Conservation (phyloP, 1,284 basidiomycete species). For the Porphyrellus sp. region DNA sequence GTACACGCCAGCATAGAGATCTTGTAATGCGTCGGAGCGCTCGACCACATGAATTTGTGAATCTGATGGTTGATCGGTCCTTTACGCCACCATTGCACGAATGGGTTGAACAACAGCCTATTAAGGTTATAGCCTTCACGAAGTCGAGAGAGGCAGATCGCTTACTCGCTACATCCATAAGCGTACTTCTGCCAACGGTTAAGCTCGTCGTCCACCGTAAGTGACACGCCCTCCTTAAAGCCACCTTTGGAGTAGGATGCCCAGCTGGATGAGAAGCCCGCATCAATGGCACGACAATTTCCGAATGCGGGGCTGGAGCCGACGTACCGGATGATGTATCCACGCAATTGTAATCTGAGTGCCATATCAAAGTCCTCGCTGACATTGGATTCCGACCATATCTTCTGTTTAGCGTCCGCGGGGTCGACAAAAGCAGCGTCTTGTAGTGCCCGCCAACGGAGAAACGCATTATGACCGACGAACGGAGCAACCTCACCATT, state of each 20-base stretch:
- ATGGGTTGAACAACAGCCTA: constrained; percentile 76
- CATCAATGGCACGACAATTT: neutral
- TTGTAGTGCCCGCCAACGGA: constrained; percentile 82
- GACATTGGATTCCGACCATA: constrained; percentile 84
- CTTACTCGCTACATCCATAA: constrained; percentile 48
- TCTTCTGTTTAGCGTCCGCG: constrained; percentile 56
- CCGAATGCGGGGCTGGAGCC: constrained; percentile 1
- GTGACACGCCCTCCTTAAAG: constrained; percentile 86
- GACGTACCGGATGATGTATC: constrained; percentile 19
- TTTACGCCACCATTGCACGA: constrained; percentile 65
- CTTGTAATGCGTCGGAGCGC: constrained; percentile 80
- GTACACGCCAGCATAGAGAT: constrained; percentile 71
- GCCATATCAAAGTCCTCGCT: constrained; percentile 90
- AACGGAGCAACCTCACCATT: constrained; percentile 85
- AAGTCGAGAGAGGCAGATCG: neutral
- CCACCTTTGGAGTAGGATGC: constrained; percentile 77
- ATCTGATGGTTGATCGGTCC: constrained; percentile 80
- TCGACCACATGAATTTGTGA: constrained; percentile 73
- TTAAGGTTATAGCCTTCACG: constrained; percentile 36
- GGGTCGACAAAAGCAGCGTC: constrained; percentile 71
- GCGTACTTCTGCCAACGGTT: constrained; percentile 88
- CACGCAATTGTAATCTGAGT: constrained; percentile 50
- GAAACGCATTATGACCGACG: constrained; percentile 86
- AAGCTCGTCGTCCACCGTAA: constrained; percentile 76
- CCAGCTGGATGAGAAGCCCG: constrained; percentile 49